A percentile compares a stretch with the other conserved stretches of the same genome.
These are phyloP conservation scores for Centella asiatica DNA, from an alignment of 129 eudicot genomes.

Conservation along the genomic window DNA sequence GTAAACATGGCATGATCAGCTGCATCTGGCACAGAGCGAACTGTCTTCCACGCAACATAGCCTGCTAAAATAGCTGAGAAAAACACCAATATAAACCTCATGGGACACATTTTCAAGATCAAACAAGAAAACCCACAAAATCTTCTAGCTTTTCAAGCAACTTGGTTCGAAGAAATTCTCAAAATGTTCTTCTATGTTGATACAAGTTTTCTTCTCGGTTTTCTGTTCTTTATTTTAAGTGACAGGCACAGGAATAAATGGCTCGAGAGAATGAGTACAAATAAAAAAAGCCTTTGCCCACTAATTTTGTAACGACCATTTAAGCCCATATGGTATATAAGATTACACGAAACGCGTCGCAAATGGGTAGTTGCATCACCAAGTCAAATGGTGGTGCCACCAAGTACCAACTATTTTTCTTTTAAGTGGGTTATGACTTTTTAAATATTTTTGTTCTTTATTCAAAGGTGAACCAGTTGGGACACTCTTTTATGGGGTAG, in stretches of 20 bases:
- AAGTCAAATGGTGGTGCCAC: not conserved
- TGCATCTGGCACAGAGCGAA: conserved; percentile 20
- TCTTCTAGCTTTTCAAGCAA: too few species aligned
- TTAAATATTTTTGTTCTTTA: too few species aligned
- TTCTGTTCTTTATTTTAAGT: too few species aligned
- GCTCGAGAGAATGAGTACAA: not conserved
- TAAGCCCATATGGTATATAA: too few species aligned
- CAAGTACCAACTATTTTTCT: not conserved
- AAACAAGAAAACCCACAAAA: not conserved
- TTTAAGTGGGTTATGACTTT: not conserved
- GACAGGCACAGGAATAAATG: conserved; percentile 1
- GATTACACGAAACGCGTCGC: not conserved
- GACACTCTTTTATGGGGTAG: not conserved
- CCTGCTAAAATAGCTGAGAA: conserved; percentile 69
- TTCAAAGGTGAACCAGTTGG: not conserved
- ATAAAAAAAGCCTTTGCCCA: not conserved
- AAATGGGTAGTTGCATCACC: not conserved
- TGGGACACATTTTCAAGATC: conserved; percentile 51
- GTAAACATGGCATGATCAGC: not conserved
- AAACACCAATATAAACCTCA: conserved; percentile 67
- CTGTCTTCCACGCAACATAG: conserved; percentile 54
- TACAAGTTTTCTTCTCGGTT: too few species aligned
- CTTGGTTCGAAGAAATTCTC: too few species aligned
- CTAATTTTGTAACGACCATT: not conserved
- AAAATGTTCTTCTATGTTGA: too few species aligned